Conservation (phyloP, 495 filamentous ascomycete species). For the Usnea hakonensis region DNA sequence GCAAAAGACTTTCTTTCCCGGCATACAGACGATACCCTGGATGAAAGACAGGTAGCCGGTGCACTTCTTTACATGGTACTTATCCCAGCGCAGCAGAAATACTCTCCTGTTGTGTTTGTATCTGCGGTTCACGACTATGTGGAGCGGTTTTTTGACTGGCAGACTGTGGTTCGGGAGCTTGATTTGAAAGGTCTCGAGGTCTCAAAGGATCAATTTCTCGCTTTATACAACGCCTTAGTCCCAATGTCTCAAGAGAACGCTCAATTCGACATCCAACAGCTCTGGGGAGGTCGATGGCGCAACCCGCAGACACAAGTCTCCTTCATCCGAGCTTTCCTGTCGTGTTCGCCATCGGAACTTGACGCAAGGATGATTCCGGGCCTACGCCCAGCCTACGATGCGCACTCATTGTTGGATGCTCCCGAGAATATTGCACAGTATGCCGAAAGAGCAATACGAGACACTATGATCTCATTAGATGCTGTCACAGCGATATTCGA, state of each 20-base stretch:
- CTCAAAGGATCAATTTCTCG: slow-evolving; percentile 68
- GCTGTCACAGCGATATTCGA: slow-evolving; percentile 77
- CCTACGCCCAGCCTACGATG: slow-evolving; percentile 66
- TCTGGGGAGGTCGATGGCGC: slow-evolving; percentile 91
- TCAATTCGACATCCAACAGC: slow-evolving; percentile 64
- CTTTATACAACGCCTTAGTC: slow-evolving; percentile 66
- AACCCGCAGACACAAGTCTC: slow-evolving; percentile 80
- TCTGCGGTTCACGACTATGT: slow-evolving; percentile 49
- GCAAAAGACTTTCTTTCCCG: slow-evolving; percentile 57
- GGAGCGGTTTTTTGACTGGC: slow-evolving; percentile 65
- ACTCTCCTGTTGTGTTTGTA: slow-evolving; percentile 68
- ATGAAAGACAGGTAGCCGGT: slow-evolving; percentile 72
- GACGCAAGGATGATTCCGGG: slow-evolving; percentile 77
- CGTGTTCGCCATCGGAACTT: slow-evolving; percentile 58
- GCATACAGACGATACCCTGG: slow-evolving; percentile 59
- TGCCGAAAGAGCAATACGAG: slow-evolving; percentile 67
- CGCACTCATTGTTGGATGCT: slow-evolving; percentile 67
- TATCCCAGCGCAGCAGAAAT: slow-evolving; percentile 55
- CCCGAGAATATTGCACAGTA: slow-evolving; percentile 60
- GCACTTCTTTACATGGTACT: slow-evolving; percentile 77
- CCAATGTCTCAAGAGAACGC: slow-evolving; percentile 55
- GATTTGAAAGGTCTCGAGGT: slow-evolving; percentile 74
- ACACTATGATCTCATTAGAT: slow-evolving; percentile 80
- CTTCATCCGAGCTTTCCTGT: slow-evolving; percentile 75
- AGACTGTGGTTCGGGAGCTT: slow-evolving; percentile 69